These are phyloP conservation scores for Candida orba DNA, from an alignment of 805 yeast species.

Conservation along the genomic window DNA sequence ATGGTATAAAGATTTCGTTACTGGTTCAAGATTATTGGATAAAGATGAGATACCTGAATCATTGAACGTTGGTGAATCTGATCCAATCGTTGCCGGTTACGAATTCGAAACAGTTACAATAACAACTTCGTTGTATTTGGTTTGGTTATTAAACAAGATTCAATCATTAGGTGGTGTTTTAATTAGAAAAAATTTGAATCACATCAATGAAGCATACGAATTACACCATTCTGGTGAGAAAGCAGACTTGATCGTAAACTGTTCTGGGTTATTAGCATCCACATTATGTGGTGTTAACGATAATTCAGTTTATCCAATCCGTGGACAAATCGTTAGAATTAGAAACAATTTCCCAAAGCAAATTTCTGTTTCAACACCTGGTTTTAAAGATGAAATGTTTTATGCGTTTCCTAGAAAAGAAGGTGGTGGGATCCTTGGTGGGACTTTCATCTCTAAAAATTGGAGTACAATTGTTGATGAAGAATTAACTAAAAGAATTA, in stretches of 20 bases:
- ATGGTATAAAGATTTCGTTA: conserved; percentile 43
- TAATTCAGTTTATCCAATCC: conserved; percentile 39
- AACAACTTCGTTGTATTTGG: conserved; percentile 49
- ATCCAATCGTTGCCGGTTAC: conserved; percentile 34
- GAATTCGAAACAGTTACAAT: conserved; percentile 50
- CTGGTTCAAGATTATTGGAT: conserved; percentile 31
- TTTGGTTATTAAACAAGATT: conserved; percentile 42
- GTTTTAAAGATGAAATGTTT: conserved; percentile 35
- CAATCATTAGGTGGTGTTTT: conserved; percentile 40
- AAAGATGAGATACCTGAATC: conserved; percentile 24
- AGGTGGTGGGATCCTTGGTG: conserved; percentile 68
- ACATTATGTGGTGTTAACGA: conserved; percentile 41
- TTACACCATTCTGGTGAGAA: conserved; percentile 31
- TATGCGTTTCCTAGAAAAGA: conserved; percentile 67
- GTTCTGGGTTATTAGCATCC: conserved; percentile 46
- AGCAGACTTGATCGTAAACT: conserved; percentile 49
- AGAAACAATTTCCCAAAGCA: conserved; percentile 22
- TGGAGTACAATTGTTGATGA: conserved; percentile 32
- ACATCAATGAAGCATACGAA: conserved; percentile 43
- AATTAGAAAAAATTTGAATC: conserved; percentile 33
- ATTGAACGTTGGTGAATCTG: conserved; percentile 4
- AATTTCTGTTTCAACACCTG: conserved; percentile 29
- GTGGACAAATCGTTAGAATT: conserved; percentile 49
- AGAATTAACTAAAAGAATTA: conserved; percentile 40
- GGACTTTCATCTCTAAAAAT: conserved; percentile 28